Base-by-base conservation (phyloP, 2,329 filamentous ascomycete genomes). In the Cercospora zeina region DNA sequence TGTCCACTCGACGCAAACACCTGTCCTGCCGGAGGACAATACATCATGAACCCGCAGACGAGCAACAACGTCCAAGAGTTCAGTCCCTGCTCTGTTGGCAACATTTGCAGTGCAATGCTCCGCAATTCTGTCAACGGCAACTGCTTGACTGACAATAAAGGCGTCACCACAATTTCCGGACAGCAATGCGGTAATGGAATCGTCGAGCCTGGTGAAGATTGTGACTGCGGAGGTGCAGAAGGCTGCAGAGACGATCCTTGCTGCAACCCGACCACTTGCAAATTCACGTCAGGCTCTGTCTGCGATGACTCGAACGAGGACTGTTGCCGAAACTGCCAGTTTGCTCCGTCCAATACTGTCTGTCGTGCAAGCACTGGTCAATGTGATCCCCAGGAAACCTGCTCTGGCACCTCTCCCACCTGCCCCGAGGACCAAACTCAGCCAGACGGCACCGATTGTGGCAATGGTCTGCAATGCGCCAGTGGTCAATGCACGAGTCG, bases 41-140 rank as follows among this genome's bases (percentile, higher is more conserved):
- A 87, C 77, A 92, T 99, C 76, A 99, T 99, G 95, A 97, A 97
- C 74, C 95, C 95, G 0, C 95, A 90, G 10, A 95, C 93, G 1
- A 84, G 83, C 11, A 75, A 81, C 8, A 84, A 85, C 61, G 91
- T 97, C 73, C 88, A 83, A 0, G 79, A 83, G 45, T 99, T 99
- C 78, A 97, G 92, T 0, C 84, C 88, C 1, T 99, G 95, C 79
- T 89, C 87, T 24, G 84, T 99, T 67, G 95, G 95, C 66, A 97
- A 97, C 73, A 91, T 99, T 64, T 99, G 95, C 79, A 90, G 89
- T 5, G 92, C 91, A 31, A 82, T 99, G 66, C 86, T 85, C 57
- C 85, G 88, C 62, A 89, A 89, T 71, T 89, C 87, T 65, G 88
- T 96, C 74, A 89, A 90, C 65, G 87, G 86, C 0, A 77, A 73